Evolutionary conservation across 768 basidiomycete species (phyloP).

Genomic region (Goffeauzyma gilvescens): DNA sequence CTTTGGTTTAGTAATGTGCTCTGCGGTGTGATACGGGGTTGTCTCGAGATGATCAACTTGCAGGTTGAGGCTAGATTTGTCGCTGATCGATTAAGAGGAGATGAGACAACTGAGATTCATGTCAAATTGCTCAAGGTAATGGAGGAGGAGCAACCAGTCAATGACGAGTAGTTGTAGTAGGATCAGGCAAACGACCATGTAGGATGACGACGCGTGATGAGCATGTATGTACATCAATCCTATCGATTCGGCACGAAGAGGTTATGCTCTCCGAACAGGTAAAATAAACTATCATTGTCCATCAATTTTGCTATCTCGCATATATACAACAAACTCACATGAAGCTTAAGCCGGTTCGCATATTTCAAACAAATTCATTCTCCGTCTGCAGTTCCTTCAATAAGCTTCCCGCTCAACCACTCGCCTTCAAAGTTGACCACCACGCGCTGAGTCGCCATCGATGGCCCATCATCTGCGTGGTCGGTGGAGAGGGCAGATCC

Average conservation of each 20-base stretch:
- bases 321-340: too few relatives aligned
- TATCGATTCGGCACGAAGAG: too few relatives aligned
- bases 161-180: slow-evolving; percentile 48
- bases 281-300: too few relatives aligned
- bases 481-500: too few relatives aligned
- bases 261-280: too few relatives aligned
- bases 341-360: too few relatives aligned
- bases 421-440: background rate
- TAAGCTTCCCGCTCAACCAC: background rate
- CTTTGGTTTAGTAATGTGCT: slow-evolving; percentile 94
- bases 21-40: slow-evolving; percentile 79
- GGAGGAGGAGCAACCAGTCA: slow-evolving; percentile 87
- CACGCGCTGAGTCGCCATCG: background rate
- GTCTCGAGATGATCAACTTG: slow-evolving; percentile 96
- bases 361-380: too few relatives aligned
- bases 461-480: background rate
- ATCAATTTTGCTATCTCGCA: too few relatives aligned
- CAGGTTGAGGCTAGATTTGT: slow-evolving; percentile 78
- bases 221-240: too few relatives aligned
- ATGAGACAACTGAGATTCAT: slow-evolving; percentile 80
- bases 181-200: background rate
- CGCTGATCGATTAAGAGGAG: slow-evolving; percentile 76
- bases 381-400: too few relatives aligned
- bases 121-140: slow-evolving; percentile 77
- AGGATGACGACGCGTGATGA: too few relatives aligned